Percentiles rank a stretch among this genome's conserved stretches.
Conservation (phyloP, 495 filamentous ascomycete genomes). For the Tuber magnatum region DNA sequence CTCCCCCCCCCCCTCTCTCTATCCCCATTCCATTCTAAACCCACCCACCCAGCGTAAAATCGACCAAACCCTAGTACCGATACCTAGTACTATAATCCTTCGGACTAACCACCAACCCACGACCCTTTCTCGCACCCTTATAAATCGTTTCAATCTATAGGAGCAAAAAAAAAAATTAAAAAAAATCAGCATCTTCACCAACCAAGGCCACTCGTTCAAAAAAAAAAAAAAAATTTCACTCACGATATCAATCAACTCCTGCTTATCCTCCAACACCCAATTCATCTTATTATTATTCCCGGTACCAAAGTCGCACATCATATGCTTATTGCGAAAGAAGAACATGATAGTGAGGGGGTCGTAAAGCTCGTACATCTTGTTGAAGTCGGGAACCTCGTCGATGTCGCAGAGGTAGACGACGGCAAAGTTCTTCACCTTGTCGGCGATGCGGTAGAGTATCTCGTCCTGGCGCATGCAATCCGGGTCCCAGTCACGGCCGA, state of each 20-base stretch:
- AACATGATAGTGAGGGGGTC: conserved; percentile 62
- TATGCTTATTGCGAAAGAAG: conserved; percentile 98
- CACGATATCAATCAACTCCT: conserved; percentile 90
- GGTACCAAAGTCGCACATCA: conserved; percentile 97
- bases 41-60: not conserved
- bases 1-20: not conserved
- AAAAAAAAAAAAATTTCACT: not conserved
- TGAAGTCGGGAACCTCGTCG: conserved; percentile 94
- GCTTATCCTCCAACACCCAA: conserved; percentile 96
- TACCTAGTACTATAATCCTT: conserved; percentile 54
- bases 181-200: not conserved
- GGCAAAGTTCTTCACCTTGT: conserved; percentile 80
- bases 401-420: conserved; percentile 97
- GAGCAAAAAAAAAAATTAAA: not conserved
- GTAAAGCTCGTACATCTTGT: conserved; percentile 71
- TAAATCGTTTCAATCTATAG: conserved; percentile 80
- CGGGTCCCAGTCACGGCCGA: conserved; percentile 71
- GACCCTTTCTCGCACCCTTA: conserved; percentile 91
- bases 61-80: conserved; percentile 30
- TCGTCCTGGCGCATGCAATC: conserved; percentile 91
- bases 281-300: conserved; percentile 99
- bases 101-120: conserved; percentile 90
- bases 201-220: too few relatives aligned
- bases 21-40: not conserved
- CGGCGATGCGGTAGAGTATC: conserved; percentile 80